phyloP scores from a whole-genome alignment of 2,329 filamentous ascomycete species.

The Juglanconis oblonga region DNA sequence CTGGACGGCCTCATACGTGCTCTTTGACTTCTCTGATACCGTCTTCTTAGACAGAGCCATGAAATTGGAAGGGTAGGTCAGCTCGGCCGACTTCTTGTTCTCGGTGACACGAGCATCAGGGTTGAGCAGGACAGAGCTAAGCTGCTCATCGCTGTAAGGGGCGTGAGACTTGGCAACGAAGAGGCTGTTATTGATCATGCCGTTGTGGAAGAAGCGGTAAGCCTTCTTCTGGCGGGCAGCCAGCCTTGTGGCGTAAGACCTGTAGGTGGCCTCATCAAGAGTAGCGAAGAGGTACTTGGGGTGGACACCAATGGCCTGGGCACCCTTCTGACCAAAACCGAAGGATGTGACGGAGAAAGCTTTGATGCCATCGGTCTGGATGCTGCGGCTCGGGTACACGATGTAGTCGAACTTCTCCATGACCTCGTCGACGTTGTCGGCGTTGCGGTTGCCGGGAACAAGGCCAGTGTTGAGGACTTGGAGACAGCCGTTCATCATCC shows the following conservation, averaged over 20 bases:
- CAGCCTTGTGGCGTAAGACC: constrained; percentile 82
- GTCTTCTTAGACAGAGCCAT: constrained; percentile 61
- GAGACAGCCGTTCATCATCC: constrained; percentile 99
- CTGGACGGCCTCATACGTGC: constrained; percentile 74
- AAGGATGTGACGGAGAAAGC: constrained; percentile 99
- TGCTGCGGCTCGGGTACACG: constrained; percentile 89
- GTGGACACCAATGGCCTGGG: constrained; percentile 95
- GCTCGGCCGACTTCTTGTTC: constrained; percentile 82
- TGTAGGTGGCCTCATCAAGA: constrained; percentile 83
- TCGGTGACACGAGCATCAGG: constrained; percentile 80
- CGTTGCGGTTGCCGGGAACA: constrained; percentile 95
- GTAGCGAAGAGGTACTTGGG: constrained; percentile 93
- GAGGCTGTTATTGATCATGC: constrained; percentile 94
- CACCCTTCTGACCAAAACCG: constrained; percentile 98
- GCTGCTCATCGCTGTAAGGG: constrained; percentile 85
- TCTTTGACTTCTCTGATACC: constrained; percentile 48
- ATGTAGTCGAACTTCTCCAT: constrained; percentile 99
- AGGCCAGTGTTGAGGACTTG: constrained; percentile 93
- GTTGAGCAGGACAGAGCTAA: constrained; percentile 87
- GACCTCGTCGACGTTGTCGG: constrained; percentile 91
- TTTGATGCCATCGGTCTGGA: constrained; percentile 97
- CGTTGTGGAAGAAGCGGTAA: constrained; percentile 98
- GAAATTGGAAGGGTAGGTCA: constrained; percentile 69
- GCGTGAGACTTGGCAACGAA: constrained; percentile 93
- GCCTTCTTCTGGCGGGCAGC: constrained; percentile 96